Percentiles rank a stretch among this genome's conserved stretches.
phyloP scores from a whole-genome alignment of 345 rosid genomes.

The Gossypium raimondii region DNA sequence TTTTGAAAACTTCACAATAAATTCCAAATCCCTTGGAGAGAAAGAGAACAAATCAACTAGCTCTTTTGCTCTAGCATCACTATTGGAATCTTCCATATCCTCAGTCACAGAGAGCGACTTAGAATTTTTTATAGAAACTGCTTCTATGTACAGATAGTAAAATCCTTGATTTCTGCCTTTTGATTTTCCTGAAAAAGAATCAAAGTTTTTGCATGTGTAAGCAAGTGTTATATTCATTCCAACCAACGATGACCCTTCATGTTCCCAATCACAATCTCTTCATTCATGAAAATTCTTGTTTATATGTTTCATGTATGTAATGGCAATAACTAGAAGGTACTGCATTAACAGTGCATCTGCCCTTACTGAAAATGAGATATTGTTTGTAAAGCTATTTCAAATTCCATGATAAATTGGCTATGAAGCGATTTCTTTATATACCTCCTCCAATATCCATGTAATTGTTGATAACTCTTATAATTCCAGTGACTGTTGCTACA shows the following conservation, averaged over 20 bases:
- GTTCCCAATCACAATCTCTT: neutral
- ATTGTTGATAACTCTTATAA: constrained; percentile 77
- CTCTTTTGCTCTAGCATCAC: constrained; percentile 46
- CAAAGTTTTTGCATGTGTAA: constrained; percentile 4
- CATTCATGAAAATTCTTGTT: neutral
- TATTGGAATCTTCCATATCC: constrained; percentile 46
- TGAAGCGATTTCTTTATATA: constrained; percentile 21
- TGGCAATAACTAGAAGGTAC: neutral
- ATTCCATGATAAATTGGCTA: neutral
- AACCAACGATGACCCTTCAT: neutral
- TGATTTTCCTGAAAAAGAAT: constrained; percentile 67
- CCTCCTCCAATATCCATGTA: constrained; percentile 99
- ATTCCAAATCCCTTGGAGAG: constrained; percentile 82
- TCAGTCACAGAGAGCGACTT: constrained; percentile 50
- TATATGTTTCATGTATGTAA: neutral
- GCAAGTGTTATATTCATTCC: neutral
- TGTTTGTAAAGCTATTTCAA: neutral
- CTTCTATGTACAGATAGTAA: constrained; percentile 87
- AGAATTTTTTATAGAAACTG: constrained; percentile 69
- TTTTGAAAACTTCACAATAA: constrained; percentile 79
- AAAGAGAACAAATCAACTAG: constrained; percentile 69
- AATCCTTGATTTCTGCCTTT: constrained; percentile 87
- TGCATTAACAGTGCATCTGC: neutral
- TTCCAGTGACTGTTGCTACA: constrained; percentile 94
- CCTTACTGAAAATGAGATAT: neutral